Evolutionary conservation across 768 basidiomycete genomes (phyloP), one percentile per base, ranked within the genome.

Genomic region (Dendrothele bispora): DNA sequence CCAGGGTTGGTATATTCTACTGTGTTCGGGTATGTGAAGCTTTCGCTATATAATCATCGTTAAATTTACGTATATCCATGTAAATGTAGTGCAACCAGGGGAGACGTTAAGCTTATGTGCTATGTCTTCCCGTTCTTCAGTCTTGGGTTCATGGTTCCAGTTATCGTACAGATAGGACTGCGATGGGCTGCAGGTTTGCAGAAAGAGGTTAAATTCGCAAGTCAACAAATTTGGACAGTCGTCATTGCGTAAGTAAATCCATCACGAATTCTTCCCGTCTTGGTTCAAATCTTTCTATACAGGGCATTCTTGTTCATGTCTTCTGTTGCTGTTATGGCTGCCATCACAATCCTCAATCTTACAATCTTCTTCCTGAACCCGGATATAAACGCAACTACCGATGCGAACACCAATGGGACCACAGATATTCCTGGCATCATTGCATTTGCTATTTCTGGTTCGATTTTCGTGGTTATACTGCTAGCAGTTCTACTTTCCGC

Each of bases 91-190:
- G 47, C 58, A 21, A 49, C 50, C 4, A 48, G 61, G 43, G 58
- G 61, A 36, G 41, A 61, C 43, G 44, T 60, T 17, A 55, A 47
- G 12, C 54, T 62, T 18, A 57, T 62, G 61, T 58, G 53, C 43
- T 61, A 58, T 45, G 55, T 50, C 17, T 63, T 63, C 54, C 61
- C 59, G 30, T 57, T 63, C 41, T 63, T 63, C 48, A 53, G 47
- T 41, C 48, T 47, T 12, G 61, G 61, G 22, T 63, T 63, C 36
- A 50, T 61, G 15, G 39, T 62, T 3, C 61, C 62, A 8, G 59
- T 53, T 27, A 47, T 60, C 29, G 38, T 58, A 22, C 52, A 57
- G 34, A 11, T 53, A n/a, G 25, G 52, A 7, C 45, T 60, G 20
- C 45, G 39, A 48, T 58, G 51, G 57, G 61, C 57, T 26, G 52